phyloP scores from a whole-genome alignment of 2,329 filamentous ascomycete genomes.

The Botryotinia globosa region DNA sequence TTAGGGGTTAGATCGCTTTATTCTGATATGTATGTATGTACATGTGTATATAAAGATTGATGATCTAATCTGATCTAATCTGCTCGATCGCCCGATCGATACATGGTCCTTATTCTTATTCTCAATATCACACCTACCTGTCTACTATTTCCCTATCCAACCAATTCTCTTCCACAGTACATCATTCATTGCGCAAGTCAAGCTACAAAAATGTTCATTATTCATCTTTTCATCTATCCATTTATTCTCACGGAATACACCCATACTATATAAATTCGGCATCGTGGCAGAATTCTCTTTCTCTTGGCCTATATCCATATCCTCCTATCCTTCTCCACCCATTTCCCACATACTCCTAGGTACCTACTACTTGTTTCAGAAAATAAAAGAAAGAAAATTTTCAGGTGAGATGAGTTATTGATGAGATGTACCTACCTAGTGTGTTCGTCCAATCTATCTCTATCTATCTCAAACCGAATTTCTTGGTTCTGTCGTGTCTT shows the following conservation, averaged over 20 bases:
- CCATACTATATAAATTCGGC: neutral
- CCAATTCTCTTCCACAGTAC: neutral
- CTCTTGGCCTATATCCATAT: neutral
- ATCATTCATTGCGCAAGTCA: neutral
- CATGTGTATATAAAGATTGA: neutral
- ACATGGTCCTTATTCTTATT: neutral
- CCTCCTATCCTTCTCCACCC: neutral
- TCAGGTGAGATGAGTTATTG: neutral
- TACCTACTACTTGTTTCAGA: neutral
- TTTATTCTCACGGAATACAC: neutral
- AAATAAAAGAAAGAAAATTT: neutral
- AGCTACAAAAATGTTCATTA: neutral
- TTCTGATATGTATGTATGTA: neutral
- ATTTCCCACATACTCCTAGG: neutral
- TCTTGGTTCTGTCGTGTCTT: neutral
- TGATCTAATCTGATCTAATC: neutral
- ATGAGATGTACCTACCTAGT: neutral
- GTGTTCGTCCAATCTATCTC: neutral
- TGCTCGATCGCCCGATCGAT: neutral
- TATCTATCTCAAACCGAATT: neutral
- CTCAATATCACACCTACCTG: neutral
- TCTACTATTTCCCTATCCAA: neutral
- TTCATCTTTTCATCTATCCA: too few relatives aligned
- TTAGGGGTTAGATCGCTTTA: neutral
- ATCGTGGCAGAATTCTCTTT: neutral